Base-by-base conservation (phyloP, 2,329 filamentous ascomycete genomes). In the Dothideomycetes sp. region DNA sequence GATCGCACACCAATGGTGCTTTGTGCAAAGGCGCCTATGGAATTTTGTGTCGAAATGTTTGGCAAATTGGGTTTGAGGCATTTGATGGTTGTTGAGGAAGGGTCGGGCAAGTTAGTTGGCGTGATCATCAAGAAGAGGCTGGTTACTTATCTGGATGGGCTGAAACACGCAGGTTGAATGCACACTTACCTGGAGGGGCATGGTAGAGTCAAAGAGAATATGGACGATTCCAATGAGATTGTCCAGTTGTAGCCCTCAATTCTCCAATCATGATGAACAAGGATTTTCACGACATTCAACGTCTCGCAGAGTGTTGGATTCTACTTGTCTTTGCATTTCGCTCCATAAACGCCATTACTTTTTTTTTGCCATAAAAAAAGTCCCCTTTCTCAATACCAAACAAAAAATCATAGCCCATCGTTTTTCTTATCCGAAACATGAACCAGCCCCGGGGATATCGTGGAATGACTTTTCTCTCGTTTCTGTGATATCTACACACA, bases 11-110 rank as follows among this genome's bases (percentile, higher is more conserved):
- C 72, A 1, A 46, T 77, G 43, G 67, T 58, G 1, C 54, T 77
- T 5, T 68, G 63, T 41, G 64, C 62, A 1, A 64, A 64, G 31
- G 71, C 73, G 30, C 73, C 73, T 8, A 62, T 78, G 49, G 74
- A 78, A 53, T 74, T 73, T 53, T 71, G 66, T 1, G 69, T 76
- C 1, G 74, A 77, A 54, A 70, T 78, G 66, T 76, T 78, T 59
- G 67, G 66, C 3, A 75, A 74, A 51, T 50, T 78, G 29, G 74
- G 73, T 0, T 47, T 76, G 47, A 57, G 72, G 44, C 65, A 76
- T 57, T 45, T 77, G 30, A 68, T 72, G 50, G 57, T 77, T 5
- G 63, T 68, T 2, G 70, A 73, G 46, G 68, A 73, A 45, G 69
- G 70, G 1, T 71, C 62, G 16, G 65, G 70, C 1, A 60, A 49